Evolutionary conservation across 176 grass and related monocot species (phyloP).

Genomic region (bread wheat (Triticum aestivum)): IWGSC_CS_RefSeq_v2.1 NC_057805.1:69933245-69933744

Average conservation of each 20-base stretch:
- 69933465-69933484: constrained; percentile 73
- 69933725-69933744: constrained; percentile 98
- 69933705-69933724: constrained; percentile 85
- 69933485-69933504: constrained; percentile 86
- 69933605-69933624: constrained; percentile 85
- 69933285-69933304: constrained; percentile 93
- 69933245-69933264: constrained; percentile 78
- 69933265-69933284: constrained; percentile 78
- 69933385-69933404: constrained; percentile 56
- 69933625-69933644: constrained; percentile 94
- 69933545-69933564: constrained; percentile 95
- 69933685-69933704: constrained; percentile 95
- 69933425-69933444: constrained; percentile 79
- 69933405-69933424: constrained; percentile 79
- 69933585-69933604: constrained; percentile 98
- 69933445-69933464: constrained; percentile 80
- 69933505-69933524: constrained; percentile 69
- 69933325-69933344: constrained; percentile 61
- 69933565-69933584: constrained; percentile 88
- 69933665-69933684: constrained; percentile 94
- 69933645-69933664: constrained; percentile 78
- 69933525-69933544: constrained; percentile 73
- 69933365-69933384: constrained; percentile 77
- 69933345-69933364: constrained; percentile 77
- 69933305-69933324: constrained; percentile 88